Evolutionary conservation across 371 early-diverging fungal genomes (phyloP).

Genomic region (Lichtheimia corymbifera): DNA sequence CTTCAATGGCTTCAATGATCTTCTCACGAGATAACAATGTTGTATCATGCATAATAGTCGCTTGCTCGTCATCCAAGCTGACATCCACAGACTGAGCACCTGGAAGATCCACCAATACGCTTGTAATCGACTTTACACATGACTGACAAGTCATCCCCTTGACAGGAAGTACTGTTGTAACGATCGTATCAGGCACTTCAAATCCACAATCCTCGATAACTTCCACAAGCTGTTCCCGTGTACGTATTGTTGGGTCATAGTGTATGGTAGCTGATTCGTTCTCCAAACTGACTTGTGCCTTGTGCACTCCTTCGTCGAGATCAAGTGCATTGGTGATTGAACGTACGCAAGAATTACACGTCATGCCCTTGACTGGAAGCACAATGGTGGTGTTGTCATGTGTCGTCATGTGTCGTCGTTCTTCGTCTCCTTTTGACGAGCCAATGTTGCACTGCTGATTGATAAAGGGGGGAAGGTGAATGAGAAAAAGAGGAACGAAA

Average conservation of each 20-base stretch:
- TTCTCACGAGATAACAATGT: slow-evolving; percentile 1
- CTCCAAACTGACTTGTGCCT: slow-evolving; percentile 42
- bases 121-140: slow-evolving; percentile 71
- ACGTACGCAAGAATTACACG: slow-evolving; percentile 80
- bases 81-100: slow-evolving; percentile 52
- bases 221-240: slow-evolving; percentile 25
- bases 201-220: slow-evolving; percentile 57
- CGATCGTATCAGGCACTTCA: slow-evolving; percentile 13
- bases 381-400: background rate
- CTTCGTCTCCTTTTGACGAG: no score
- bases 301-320: slow-evolving; percentile 37
- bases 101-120: slow-evolving; percentile 35
- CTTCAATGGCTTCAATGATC: slow-evolving; percentile 57
- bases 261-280: slow-evolving; percentile 37
- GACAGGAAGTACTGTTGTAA: slow-evolving; percentile 4
- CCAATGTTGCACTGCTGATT: no score
- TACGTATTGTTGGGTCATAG: slow-evolving; percentile 22
- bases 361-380: slow-evolving; percentile 67
- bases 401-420: no score
- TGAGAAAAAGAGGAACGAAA: no score
- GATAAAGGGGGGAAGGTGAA: no score
- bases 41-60: slow-evolving; percentile 37
- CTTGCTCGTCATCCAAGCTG: slow-evolving; percentile 35
- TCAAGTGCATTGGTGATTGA: slow-evolving; percentile 61
- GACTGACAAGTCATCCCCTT: slow-evolving; percentile 86